These are phyloP conservation scores for Collybia nuda DNA, from an alignment of 768 basidiomycete genomes.

Conservation along the genomic window DNA sequence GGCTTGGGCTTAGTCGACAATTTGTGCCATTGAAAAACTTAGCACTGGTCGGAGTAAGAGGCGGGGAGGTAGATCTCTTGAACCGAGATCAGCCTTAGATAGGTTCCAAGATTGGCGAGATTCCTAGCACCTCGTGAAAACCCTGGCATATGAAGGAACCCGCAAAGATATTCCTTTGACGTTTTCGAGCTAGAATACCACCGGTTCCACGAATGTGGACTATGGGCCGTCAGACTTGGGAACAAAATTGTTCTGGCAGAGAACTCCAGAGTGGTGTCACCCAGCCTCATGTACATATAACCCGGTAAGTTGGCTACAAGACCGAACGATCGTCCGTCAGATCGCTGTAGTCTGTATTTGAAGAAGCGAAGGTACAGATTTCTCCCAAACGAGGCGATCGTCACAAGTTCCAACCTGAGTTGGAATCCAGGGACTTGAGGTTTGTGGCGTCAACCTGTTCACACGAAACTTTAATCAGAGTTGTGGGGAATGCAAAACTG, in stretches of 20 bases:
- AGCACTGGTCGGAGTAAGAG: slow-evolving; percentile 17
- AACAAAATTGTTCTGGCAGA: slow-evolving; percentile 14
- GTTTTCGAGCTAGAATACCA: slow-evolving; percentile 20
- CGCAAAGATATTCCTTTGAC: slow-evolving; percentile 27
- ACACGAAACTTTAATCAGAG: slow-evolving; percentile 7
- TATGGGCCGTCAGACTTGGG: slow-evolving; percentile 12
- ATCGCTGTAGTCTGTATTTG: slow-evolving; percentile 18
- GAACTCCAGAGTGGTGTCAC: slow-evolving; percentile 20
- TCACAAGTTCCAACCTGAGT: slow-evolving; percentile 7
- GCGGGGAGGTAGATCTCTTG: slow-evolving; percentile 26
- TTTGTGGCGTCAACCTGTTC: slow-evolving; percentile 16
- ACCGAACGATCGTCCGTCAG: slow-evolving; percentile 17
- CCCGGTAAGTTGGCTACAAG: slow-evolving; percentile 19
- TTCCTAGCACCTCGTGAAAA: slow-evolving; percentile 24
- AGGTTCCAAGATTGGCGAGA: slow-evolving; percentile 37
- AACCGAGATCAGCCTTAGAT: slow-evolving; percentile 22
- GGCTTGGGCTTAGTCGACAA: slow-evolving; percentile 16
- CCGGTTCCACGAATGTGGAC: slow-evolving; percentile 19
- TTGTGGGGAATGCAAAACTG: slow-evolving; percentile 6
- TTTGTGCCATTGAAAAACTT: slow-evolving; percentile 15
- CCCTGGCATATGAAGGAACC: slow-evolving; percentile 13
- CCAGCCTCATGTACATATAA: neutral
- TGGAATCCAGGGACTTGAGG: slow-evolving; percentile 1
- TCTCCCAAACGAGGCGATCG: slow-evolving; percentile 14
- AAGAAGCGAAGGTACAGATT: slow-evolving; percentile 11